Evolutionary conservation across 768 basidiomycete species (phyloP).

Genomic region (Amylocystis lapponica): DNA sequence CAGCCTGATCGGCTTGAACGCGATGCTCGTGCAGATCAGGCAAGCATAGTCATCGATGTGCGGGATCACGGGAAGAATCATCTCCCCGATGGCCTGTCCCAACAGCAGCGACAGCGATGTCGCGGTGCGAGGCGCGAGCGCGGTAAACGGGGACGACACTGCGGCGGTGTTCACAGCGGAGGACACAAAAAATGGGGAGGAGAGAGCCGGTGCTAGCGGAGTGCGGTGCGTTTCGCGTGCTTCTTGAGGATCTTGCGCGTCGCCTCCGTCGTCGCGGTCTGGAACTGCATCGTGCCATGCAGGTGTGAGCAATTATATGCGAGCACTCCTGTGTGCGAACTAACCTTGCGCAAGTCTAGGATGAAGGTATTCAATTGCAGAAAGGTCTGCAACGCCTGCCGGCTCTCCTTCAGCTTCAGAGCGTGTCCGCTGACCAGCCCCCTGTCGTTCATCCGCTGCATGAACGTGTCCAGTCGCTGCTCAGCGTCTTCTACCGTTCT

Average conservation of each 20-base stretch:
- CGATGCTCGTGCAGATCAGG: conserved; percentile 82
- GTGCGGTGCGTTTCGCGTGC: conserved; percentile 82
- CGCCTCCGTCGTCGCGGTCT: conserved; percentile 81
- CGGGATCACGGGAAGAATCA: conserved; percentile 74
- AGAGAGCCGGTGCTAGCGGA: conserved; percentile 51
- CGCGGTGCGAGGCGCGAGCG: conserved; percentile 7
- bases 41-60: conserved; percentile 82
- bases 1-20: conserved; percentile 88
- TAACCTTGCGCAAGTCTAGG: conserved; percentile 74
- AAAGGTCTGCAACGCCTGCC: conserved; percentile 42
- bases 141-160: not conserved
- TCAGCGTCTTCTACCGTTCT: conserved; percentile 66
- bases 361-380: conserved; percentile 68
- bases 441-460: conserved; percentile 44
- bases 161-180: not conserved
- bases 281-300: conserved; percentile 49
- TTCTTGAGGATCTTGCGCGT: conserved; percentile 93
- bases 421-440: conserved; percentile 40
- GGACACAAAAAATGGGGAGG: conserved; percentile 11
- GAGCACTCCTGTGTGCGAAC: too few species aligned
- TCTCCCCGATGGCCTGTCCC: conserved; percentile 79
- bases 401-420: conserved; percentile 42
- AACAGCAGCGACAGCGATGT: conserved; percentile 56
- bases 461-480: conserved; percentile 58
- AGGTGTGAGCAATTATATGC: not conserved